Conservation (phyloP, 2,329 filamentous ascomycete genomes). For the Hypocrella siamensis region DNA sequence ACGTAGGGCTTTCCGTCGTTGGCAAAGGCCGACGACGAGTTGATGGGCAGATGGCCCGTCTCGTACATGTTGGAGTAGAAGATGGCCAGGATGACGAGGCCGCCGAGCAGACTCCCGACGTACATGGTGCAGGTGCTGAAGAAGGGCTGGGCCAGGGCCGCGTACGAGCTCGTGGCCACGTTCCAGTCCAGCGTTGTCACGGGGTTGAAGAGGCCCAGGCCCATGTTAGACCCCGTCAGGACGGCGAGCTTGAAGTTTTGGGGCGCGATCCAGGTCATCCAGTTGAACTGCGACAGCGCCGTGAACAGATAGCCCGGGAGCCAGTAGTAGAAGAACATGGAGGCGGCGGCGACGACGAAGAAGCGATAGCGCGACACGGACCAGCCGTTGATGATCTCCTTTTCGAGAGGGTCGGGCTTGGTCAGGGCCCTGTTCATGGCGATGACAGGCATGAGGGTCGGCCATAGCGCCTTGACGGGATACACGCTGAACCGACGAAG, state of each 20-base stretch:
- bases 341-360: conserved; percentile 24
- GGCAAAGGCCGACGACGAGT: conserved; percentile 24
- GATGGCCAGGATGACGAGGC: conserved; percentile 22
- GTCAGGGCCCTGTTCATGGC: conserved; percentile 28
- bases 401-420: conserved; percentile 12
- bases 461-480: conserved; percentile 35
- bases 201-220: conserved; percentile 21
- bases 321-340: conserved; percentile 38
- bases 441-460: conserved; percentile 29
- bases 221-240: conserved; percentile 25
- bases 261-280: conserved; percentile 39
- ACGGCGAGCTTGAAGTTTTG: conserved; percentile 21
- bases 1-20: conserved; percentile 23
- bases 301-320: conserved; percentile 33
- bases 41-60: conserved; percentile 29
- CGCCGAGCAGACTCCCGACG: conserved; percentile 17
- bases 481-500: conserved; percentile 34
- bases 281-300: conserved; percentile 32
- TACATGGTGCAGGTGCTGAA: conserved; percentile 24
- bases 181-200: conserved; percentile 25
- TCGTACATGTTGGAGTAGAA: conserved; percentile 27
- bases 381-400: conserved; percentile 18
- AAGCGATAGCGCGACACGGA: conserved; percentile 27
- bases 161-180: conserved; percentile 20
- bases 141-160: conserved; percentile 18